Evolutionary conservation across 352 stramenopile species (phyloP).

Genomic region (Aphanomyces cochlioides): DNA sequence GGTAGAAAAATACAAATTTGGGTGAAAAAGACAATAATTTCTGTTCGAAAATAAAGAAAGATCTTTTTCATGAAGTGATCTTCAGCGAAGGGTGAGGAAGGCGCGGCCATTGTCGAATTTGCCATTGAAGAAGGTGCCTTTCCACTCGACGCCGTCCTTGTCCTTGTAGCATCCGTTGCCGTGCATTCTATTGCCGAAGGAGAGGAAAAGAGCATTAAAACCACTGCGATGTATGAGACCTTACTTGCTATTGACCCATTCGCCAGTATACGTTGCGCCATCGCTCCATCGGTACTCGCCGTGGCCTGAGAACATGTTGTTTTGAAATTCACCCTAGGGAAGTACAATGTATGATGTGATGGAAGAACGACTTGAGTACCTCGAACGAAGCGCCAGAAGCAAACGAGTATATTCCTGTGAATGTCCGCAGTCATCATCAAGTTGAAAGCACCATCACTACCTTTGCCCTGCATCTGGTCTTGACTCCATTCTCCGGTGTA

Average conservation of each 20-base stretch:
- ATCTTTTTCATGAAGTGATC: too few species aligned
- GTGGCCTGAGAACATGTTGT: conserved; percentile 56
- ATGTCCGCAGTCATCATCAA: neutral
- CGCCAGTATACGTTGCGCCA: conserved; percentile 56
- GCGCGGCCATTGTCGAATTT: conserved; percentile 82
- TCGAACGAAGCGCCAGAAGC: conserved; percentile 70
- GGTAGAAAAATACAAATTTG: too few species aligned
- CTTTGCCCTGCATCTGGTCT: conserved; percentile 66
- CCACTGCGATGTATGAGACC: neutral
- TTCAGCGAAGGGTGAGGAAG: conserved; percentile 70
- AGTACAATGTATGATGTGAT: neutral
- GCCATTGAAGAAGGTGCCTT: conserved; percentile 68
- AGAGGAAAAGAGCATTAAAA: neutral
- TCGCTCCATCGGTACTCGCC: conserved; percentile 67
- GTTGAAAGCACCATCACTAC: neutral
- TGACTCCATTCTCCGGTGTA: conserved; percentile 61
- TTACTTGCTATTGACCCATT: conserved; percentile 51
- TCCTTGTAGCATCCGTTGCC: conserved; percentile 63
- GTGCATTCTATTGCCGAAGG: conserved; percentile 54
- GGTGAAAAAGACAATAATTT: too few species aligned
- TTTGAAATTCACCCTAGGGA: conserved; percentile 50
- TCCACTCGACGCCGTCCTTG: conserved; percentile 70
- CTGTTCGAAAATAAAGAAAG: too few species aligned
- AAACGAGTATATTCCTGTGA: conserved; percentile 47
- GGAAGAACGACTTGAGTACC: conserved; percentile 27